Evolutionary conservation across 441 rosid species (phyloP).

Genomic region (Populus hybrid): DNA sequence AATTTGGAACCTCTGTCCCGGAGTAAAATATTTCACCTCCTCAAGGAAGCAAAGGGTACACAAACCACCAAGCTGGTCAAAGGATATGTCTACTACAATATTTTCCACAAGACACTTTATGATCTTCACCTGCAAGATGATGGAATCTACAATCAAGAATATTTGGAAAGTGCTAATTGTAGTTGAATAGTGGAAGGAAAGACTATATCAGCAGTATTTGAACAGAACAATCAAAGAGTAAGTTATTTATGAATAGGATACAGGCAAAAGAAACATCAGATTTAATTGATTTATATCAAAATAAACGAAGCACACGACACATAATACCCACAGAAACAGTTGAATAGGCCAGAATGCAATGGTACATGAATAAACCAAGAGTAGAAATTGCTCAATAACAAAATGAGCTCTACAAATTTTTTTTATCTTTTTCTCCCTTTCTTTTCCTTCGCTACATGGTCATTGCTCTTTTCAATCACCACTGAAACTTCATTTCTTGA

Average conservation of each 20-base stretch:
- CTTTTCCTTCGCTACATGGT: not conserved
- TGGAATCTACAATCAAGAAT: not conserved
- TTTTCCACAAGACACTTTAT: conserved; percentile 98
- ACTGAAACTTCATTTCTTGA: not conserved
- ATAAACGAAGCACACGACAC: not conserved
- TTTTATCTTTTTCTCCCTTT: not conserved
- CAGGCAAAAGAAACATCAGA: not conserved
- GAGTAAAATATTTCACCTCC: conserved; percentile 56
- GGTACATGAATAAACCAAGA: not conserved
- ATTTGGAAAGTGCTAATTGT: not conserved
- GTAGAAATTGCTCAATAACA: not conserved
- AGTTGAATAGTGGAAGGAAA: not conserved
- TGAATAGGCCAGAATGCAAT: not conserved
- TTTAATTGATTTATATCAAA: not conserved
- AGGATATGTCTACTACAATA: conserved; percentile 97
- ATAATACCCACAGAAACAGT: not conserved
- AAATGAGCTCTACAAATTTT: not conserved
- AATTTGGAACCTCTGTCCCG: conserved; percentile 6
- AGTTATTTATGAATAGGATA: not conserved
- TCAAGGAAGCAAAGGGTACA: conserved; percentile 99
- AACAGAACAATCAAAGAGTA: not conserved
- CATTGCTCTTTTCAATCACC: not conserved
- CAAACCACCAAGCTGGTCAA: conserved; percentile 97
- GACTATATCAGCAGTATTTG: not conserved
- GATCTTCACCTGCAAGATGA: conserved; percentile 68